Percentiles rank a stretch among this genome's conserved stretches.
These are phyloP conservation scores for Erysimum pusillum DNA, from an alignment of 441 rosid species.

Conservation along the genomic window DNA sequence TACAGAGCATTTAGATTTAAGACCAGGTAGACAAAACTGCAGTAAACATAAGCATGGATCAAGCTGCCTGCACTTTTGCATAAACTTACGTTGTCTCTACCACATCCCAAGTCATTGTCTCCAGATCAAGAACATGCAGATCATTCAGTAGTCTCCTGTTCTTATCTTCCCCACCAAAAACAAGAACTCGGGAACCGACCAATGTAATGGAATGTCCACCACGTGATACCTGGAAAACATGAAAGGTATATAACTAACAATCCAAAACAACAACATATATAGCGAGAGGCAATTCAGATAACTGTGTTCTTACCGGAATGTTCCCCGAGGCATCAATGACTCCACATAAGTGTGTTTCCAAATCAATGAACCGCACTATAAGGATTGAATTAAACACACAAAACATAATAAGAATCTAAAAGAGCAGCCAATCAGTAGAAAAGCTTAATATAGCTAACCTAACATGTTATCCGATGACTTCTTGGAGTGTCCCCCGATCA, in stretches of 20 bases:
- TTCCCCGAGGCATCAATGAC: constrained; percentile 75
- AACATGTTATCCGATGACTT: constrained; percentile 62
- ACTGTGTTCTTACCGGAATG: constrained; percentile 67
- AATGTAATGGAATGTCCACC: constrained; percentile 93
- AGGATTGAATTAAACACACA: constrained; percentile 28
- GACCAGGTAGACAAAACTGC: constrained; percentile 1
- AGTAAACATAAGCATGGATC: constrained; percentile 30
- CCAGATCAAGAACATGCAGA: constrained; percentile 77
- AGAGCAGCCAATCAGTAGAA: constrained; percentile 17
- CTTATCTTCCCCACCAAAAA: constrained; percentile 95
- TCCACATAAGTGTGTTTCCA: constrained; percentile 68
- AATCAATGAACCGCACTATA: constrained; percentile 84
- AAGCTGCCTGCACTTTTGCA: constrained; percentile 25
- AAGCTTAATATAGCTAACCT: constrained; percentile 59
- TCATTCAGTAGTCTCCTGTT: constrained; percentile 85
- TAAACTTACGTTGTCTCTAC: constrained; percentile 71
- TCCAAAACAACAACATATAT: background rate
- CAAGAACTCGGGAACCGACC: constrained; percentile 72
- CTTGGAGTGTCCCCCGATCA: constrained; percentile 87
- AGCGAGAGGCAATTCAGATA: constrained; percentile 3
- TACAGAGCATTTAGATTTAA: constrained; percentile 44
- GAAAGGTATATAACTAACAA: constrained; percentile 14
- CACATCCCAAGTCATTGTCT: constrained; percentile 86
- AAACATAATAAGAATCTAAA: constrained; percentile 36
- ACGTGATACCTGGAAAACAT: constrained; percentile 73